Percentiles rank a stretch among this genome's conserved stretches.
phyloP scores from a whole-genome alignment of 1,284 basidiomycete genomes.

The Leccinum glutinopallens region DNA sequence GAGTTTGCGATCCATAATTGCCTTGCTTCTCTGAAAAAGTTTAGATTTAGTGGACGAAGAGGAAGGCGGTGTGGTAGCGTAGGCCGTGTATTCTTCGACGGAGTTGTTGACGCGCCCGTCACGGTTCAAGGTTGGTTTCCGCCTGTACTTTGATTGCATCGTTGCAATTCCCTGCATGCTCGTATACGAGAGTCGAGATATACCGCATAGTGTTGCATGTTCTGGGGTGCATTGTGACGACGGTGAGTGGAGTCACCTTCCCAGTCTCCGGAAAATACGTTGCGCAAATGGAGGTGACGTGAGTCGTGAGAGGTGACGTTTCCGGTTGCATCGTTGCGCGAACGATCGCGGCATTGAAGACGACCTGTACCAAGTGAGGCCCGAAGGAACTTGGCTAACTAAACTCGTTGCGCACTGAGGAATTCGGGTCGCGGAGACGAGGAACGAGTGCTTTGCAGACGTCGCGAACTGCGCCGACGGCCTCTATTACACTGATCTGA shows the following conservation, averaged over 20 bases:
- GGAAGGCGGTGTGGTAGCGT: conserved; percentile 30
- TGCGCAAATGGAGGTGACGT: conserved; percentile 70
- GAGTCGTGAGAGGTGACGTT: conserved; percentile 88
- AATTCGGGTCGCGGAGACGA: conserved; percentile 88
- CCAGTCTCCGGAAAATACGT: conserved; percentile 72
- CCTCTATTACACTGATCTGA: too few species aligned
- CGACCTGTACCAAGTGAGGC: too few species aligned
- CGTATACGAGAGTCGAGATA: conserved; percentile 91
- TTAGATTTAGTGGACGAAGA: conserved; percentile 32
- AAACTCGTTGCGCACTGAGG: conserved; percentile 61
- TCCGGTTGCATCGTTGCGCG: conserved; percentile 92
- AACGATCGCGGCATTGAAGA: conserved; percentile 75
- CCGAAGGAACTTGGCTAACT: too few species aligned
- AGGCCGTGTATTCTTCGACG: conserved; percentile 55
- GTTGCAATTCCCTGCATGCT: conserved; percentile 89
- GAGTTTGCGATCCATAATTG: conserved; percentile 78
- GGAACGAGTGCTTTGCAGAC: conserved; percentile 86
- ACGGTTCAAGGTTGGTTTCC: conserved; percentile 86
- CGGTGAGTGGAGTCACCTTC: conserved; percentile 58
- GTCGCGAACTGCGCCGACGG: conserved; percentile 87
- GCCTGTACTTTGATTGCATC: conserved; percentile 91
- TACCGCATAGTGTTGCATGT: conserved; percentile 83
- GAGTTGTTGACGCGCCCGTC: conserved; percentile 69
- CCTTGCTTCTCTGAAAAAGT: conserved; percentile 65
- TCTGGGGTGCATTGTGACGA: conserved; percentile 72